These are phyloP conservation scores for Hydnomerulius pinastri DNA, from an alignment of 768 basidiomycete species.

Conservation along the genomic window DNA sequence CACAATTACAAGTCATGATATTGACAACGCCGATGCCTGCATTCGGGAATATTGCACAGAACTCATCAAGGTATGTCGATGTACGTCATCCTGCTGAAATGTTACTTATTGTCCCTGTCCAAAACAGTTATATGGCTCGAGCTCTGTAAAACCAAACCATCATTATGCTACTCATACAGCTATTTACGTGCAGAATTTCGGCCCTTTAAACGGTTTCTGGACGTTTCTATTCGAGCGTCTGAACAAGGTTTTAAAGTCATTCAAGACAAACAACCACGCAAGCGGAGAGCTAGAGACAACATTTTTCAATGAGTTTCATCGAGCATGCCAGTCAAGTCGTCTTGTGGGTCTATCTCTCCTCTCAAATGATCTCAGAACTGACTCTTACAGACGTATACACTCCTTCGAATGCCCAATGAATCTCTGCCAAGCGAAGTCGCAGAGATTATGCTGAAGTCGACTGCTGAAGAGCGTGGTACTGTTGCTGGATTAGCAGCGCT, in stretches of 20 bases:
- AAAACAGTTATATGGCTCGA: neutral
- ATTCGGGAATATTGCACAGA: conserved; percentile 22
- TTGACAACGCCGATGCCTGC: conserved; percentile 11
- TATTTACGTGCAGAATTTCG: neutral
- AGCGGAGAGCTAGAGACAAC: neutral
- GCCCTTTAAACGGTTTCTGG: conserved; percentile 22
- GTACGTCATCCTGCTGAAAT: neutral
- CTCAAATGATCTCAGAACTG: neutral
- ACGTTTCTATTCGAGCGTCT: conserved; percentile 37
- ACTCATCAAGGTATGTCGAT: conserved; percentile 17
- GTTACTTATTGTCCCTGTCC: neutral
- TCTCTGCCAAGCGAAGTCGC: neutral
- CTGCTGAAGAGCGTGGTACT: conserved; percentile 27
- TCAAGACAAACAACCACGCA: too few species aligned
- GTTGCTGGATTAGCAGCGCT: conserved; percentile 11
- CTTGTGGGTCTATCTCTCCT: conserved; percentile 42
- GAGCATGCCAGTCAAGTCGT: conserved; percentile 73
- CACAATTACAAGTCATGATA: neutral
- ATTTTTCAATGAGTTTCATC: conserved; percentile 35
- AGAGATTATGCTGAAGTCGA: conserved; percentile 9
- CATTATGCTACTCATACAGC: neutral
- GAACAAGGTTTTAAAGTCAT: too few species aligned
- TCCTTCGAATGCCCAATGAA: neutral
- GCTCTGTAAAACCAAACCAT: neutral
- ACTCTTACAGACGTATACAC: neutral